A percentile compares a stretch with the other conserved stretches of the same genome.
These are phyloP conservation scores for Epichloe amarillans DNA, from an alignment of 2,329 filamentous ascomycete species.

Conservation along the genomic window DNA sequence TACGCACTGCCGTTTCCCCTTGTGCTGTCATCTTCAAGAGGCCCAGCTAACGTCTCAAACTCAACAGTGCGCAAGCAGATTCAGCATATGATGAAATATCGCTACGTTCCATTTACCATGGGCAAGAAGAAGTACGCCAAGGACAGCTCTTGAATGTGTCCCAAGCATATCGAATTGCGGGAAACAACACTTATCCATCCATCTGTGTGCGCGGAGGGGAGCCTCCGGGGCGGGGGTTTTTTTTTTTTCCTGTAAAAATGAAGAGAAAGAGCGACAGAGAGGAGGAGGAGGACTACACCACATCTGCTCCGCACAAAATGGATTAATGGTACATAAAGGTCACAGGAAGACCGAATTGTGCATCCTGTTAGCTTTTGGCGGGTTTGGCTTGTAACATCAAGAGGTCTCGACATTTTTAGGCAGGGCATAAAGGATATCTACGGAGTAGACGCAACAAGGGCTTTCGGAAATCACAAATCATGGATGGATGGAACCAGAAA, in stretches of 20 bases:
- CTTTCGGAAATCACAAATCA: neutral
- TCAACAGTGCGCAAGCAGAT: slow-evolving; percentile 91
- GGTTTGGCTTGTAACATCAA: slow-evolving; percentile 1
- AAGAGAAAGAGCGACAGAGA: neutral
- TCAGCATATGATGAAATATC: slow-evolving; percentile 99
- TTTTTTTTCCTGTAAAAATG: neutral
- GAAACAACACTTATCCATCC: neutral
- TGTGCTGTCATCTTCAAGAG: neutral
- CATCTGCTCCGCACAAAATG: neutral
- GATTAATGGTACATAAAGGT: neutral
- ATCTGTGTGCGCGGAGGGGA: neutral
- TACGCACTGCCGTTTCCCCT: slow-evolving; percentile 34
- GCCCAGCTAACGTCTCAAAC: neutral
- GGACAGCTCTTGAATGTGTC: slow-evolving; percentile 33
- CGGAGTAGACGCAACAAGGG: neutral
- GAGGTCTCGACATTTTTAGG: neutral
- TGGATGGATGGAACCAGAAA: neutral
- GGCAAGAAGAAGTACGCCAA: slow-evolving; percentile 75
- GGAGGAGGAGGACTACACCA: neutral
- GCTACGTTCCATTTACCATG: slow-evolving; percentile 87
- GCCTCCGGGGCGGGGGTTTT: neutral
- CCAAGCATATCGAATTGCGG: neutral
- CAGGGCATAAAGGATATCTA: slow-evolving; percentile 1
- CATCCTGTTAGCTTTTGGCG: neutral
- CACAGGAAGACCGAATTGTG: neutral